A percentile compares a stretch with the other conserved stretches of the same genome.
These are phyloP conservation scores for Ichthyophthirius multifiliis DNA, from an alignment of 169 alveolate species.

Conservation along the genomic window DNA sequence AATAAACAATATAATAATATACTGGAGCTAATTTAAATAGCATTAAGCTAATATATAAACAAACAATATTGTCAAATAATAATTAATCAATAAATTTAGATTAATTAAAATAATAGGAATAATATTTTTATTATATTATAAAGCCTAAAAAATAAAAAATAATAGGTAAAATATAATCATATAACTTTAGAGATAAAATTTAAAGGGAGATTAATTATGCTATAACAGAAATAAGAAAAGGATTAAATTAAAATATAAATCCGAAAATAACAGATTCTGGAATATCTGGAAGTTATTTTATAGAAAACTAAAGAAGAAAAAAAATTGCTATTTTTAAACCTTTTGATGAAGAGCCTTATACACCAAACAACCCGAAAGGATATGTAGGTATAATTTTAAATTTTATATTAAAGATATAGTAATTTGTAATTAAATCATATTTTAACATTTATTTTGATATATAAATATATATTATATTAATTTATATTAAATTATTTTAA, in stretches of 20 bases:
- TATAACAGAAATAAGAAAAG: slow-evolving; percentile 78
- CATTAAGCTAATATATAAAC: too few species aligned
- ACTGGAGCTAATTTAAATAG: too few species aligned
- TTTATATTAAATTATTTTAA: too few species aligned
- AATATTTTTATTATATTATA: too few species aligned
- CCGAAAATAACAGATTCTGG: slow-evolving; percentile 98
- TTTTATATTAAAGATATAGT: background rate
- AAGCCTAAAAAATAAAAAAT: too few species aligned
- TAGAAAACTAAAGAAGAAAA: slow-evolving; percentile 86
- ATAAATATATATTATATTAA: too few species aligned
- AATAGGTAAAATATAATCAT: too few species aligned
- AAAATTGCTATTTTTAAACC: slow-evolving; percentile 96
- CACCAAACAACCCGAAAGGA: slow-evolving; percentile 98
- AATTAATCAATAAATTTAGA: too few species aligned
- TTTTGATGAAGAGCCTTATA: slow-evolving; percentile 97
- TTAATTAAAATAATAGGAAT: too few species aligned
- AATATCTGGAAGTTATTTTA: slow-evolving; percentile 96
- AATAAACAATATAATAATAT: too few species aligned
- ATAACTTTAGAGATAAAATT: too few species aligned
- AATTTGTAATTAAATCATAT: background rate
- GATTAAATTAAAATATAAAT: slow-evolving; percentile 89
- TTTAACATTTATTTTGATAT: background rate
- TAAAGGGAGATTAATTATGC: background rate
- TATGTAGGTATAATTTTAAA: slow-evolving; percentile 86
- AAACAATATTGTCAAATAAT: too few species aligned